Percentiles rank a stretch among this genome's conserved stretches.
Conservation (phyloP, 2,329 filamentous ascomycete genomes). For the Penicillium psychrosexuale region DNA sequence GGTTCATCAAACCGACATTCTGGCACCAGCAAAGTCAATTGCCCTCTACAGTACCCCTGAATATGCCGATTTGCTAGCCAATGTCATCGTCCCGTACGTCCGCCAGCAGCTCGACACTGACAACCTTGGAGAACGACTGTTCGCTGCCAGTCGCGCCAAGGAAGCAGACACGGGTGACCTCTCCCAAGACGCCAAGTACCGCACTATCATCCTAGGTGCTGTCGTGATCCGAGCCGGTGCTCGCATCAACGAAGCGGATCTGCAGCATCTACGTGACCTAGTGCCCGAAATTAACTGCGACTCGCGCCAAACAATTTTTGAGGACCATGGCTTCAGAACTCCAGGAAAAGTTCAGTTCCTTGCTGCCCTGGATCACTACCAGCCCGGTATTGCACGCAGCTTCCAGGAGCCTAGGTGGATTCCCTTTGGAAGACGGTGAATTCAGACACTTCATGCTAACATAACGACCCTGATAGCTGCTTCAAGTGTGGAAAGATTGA, state of each 20-base stretch:
- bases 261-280: not conserved
- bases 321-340: not conserved
- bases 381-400: slow-evolving; percentile 1
- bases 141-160: not conserved
- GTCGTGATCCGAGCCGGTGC: slow-evolving; percentile 3
- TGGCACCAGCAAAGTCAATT: not conserved
- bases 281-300: not conserved
- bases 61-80: not conserved
- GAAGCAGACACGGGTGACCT: not conserved
- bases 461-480: not conserved
- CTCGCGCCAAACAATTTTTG: not conserved
- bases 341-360: slow-evolving; percentile 6
- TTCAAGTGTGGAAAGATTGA: slow-evolving; percentile 5
- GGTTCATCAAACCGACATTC: not conserved
- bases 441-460: too few relatives aligned
- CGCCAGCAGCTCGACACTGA: not conserved
- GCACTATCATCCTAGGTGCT: slow-evolving; percentile 4
- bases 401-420: slow-evolving; percentile 1
- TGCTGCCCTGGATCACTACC: slow-evolving; percentile 4
- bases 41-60: not conserved
- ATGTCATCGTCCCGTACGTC: not conserved
- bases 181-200: not conserved
- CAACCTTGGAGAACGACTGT: not conserved
- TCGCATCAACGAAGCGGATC: not conserved
- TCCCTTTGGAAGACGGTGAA: not conserved